phyloP scores from a whole-genome alignment of 345 rosid species.

The Camelina neglecta region DNA sequence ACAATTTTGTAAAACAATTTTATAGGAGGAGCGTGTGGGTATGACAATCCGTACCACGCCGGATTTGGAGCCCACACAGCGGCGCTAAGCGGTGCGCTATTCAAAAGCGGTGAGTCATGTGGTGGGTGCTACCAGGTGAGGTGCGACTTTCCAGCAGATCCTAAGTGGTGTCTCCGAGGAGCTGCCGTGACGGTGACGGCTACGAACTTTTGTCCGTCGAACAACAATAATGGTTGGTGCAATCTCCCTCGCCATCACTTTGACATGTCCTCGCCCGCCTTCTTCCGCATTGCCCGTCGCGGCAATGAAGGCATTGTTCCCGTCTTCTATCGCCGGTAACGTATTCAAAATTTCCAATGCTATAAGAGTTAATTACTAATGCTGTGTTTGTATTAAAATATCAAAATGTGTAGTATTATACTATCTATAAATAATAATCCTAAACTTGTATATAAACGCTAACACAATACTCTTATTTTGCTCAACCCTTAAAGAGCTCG shows the following conservation, averaged over 20 bases:
- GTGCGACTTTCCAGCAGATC: slow-evolving; percentile 65
- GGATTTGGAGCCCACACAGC: slow-evolving; percentile 80
- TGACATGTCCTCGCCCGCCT: slow-evolving; percentile 80
- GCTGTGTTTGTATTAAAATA: no score
- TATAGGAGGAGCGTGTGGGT: slow-evolving; percentile 89
- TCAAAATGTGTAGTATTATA: no score
- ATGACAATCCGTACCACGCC: slow-evolving; percentile 72
- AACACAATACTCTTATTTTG: no score
- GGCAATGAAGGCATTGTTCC: slow-evolving; percentile 88
- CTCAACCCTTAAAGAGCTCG: no score
- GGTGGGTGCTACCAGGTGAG: slow-evolving; percentile 77
- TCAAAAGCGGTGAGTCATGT: slow-evolving; percentile 67
- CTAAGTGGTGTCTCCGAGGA: slow-evolving; percentile 75
- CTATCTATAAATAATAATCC: no score
- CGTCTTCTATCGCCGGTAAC: slow-evolving; percentile 63
- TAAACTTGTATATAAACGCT: no score
- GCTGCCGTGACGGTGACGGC: slow-evolving; percentile 65
- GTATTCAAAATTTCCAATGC: background rate
- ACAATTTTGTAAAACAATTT: background rate
- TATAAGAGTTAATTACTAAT: background rate
- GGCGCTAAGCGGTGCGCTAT: slow-evolving; percentile 72
- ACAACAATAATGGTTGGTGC: slow-evolving; percentile 85
- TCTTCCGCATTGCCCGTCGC: slow-evolving; percentile 65
- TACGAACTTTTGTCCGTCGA: slow-evolving; percentile 84
- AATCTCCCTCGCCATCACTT: slow-evolving; percentile 79